Conservation (phyloP, 441 rosid genomes). For the Melastoma candidum region DNA sequence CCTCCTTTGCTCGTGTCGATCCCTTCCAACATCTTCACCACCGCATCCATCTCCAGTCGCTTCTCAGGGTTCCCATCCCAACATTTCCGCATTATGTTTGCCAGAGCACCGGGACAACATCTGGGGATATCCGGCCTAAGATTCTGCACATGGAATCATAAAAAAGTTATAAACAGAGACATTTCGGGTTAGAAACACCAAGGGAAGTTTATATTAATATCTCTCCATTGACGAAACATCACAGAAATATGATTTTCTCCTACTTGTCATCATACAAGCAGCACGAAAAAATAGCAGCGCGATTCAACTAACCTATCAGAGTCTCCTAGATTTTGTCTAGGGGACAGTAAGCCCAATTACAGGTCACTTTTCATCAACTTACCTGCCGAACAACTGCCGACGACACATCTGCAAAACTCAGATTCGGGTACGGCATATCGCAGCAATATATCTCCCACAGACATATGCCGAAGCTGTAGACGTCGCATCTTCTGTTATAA, state of each 20-base stretch:
- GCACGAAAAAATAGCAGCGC: too few species aligned
- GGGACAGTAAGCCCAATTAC: background rate
- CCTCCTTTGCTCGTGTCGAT: constrained; percentile 81
- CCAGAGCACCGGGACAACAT: constrained; percentile 69
- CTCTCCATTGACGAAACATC: background rate
- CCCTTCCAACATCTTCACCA: constrained; percentile 66
- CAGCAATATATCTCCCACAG: constrained; percentile 96
- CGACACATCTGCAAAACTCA: constrained; percentile 70
- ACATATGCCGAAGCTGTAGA: constrained; percentile 95
- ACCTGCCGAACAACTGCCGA: constrained; percentile 89
- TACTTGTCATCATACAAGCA: background rate
- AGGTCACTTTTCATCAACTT: constrained; percentile 11
- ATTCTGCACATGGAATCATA: constrained; percentile 32
- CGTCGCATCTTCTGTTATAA: constrained; percentile 86
- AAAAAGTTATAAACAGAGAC: background rate
- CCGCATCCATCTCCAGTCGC: constrained; percentile 83
- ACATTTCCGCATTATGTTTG: constrained; percentile 63
- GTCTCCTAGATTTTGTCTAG: background rate
- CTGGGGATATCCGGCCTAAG: constrained; percentile 75
- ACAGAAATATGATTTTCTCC: background rate
- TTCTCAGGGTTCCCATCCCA: constrained; percentile 67
- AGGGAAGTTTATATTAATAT: background rate
- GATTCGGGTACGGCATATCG: constrained; percentile 81
- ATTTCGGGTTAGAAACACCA: background rate
- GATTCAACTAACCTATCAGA: too few species aligned